phyloP scores from a whole-genome alignment of 768 basidiomycete genomes.

The Lactarius sanguifluus region DNA sequence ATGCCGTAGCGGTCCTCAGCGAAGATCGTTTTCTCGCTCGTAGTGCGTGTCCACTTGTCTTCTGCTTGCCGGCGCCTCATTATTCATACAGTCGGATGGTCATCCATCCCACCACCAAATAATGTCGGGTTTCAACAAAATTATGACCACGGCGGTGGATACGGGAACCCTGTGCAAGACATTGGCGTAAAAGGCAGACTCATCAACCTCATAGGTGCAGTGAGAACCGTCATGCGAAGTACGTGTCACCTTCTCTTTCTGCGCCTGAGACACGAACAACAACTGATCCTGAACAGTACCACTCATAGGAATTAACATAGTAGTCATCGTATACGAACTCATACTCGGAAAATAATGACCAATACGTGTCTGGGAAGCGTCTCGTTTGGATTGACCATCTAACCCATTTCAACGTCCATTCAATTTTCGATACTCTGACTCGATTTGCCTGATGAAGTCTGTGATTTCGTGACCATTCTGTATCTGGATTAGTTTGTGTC shows the following conservation, averaged over 20 bases:
- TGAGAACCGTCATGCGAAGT: constrained; percentile 97
- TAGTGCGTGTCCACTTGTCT: constrained; percentile 53
- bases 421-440: constrained; percentile 65
- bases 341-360: constrained; percentile 52
- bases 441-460: constrained; percentile 79
- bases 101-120: constrained; percentile 61
- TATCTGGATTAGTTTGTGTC: constrained; percentile 7
- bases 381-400: background rate
- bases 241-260: constrained; percentile 40
- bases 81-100: constrained; percentile 77
- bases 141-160: constrained; percentile 72
- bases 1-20: constrained; percentile 92
- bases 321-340: constrained; percentile 86
- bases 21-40: constrained; percentile 95
- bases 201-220: constrained; percentile 91
- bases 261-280: constrained; percentile 20
- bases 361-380: constrained; percentile 8
- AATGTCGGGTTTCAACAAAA: constrained; percentile 61
- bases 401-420: constrained; percentile 40
- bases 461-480: constrained; percentile 71
- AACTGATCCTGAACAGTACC: constrained; percentile 64
- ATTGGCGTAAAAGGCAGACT: constrained; percentile 79
- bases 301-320: constrained; percentile 80
- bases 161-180: constrained; percentile 52
- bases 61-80: constrained; percentile 23